Conservation (phyloP, 2,329 filamentous ascomycete genomes). For the Cytospora mali region DNA sequence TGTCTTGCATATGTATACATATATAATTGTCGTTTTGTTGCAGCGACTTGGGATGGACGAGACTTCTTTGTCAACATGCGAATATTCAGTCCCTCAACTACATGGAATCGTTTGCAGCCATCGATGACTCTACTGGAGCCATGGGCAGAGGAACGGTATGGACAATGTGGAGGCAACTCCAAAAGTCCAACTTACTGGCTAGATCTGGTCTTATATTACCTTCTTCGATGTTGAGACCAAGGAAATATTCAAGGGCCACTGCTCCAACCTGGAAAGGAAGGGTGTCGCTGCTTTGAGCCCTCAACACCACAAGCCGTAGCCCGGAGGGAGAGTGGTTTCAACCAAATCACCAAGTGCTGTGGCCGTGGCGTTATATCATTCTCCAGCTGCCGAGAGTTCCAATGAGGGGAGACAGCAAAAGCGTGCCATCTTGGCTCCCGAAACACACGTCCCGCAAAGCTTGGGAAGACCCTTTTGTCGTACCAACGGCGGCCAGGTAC, state of each 20-base stretch:
- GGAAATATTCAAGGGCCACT: neutral
- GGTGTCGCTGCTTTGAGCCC: neutral
- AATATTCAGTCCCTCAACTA: neutral
- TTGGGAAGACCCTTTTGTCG: conserved; percentile 2
- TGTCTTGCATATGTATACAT: neutral
- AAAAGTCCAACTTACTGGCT: neutral
- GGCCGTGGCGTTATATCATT: neutral
- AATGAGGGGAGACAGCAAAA: neutral
- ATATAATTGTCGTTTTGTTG: neutral
- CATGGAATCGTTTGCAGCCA: neutral
- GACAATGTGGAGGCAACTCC: neutral
- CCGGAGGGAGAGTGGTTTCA: no score
- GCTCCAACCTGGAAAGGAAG: neutral
- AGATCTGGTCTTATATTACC: neutral
- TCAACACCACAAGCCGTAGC: no score
- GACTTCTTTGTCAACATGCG: neutral
- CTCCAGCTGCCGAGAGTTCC: neutral
- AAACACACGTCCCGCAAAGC: conserved; percentile 2
- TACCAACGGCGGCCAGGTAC: conserved; percentile 5
- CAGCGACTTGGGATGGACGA: neutral
- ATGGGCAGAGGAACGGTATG: neutral
- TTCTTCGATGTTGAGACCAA: neutral
- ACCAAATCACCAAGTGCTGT: neutral
- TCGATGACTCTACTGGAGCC: neutral
- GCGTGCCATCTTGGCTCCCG: conserved; percentile 1